Conservation (phyloP, 1,284 basidiomycete species). For the Salmacisia buchloeana region DNA sequence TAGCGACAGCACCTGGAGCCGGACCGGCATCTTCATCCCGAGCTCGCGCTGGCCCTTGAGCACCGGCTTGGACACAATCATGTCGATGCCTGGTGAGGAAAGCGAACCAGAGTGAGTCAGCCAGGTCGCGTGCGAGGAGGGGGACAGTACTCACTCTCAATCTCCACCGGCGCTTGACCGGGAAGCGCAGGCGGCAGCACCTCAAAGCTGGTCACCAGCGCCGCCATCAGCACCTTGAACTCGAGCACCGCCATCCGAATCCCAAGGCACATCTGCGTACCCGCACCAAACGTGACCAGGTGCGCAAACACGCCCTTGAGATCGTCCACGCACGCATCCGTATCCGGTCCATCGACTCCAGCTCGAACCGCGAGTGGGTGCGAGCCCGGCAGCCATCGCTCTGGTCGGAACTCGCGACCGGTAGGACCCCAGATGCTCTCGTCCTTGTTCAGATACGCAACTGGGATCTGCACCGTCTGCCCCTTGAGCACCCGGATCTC, state of each 20-base stretch:
- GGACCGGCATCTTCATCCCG: constrained; percentile 4
- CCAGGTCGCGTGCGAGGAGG: background rate
- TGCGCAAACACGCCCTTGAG: background rate
- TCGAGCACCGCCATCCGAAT: background rate
- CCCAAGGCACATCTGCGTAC: background rate
- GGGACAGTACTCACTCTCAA: background rate
- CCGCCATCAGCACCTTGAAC: background rate
- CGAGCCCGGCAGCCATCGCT: background rate
- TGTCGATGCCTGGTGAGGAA: background rate
- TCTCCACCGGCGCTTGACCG: background rate
- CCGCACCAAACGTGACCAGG: background rate
- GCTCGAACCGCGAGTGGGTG: too few species aligned
- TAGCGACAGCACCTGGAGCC: background rate
- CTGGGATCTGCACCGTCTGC: background rate
- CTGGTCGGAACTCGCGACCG: background rate
- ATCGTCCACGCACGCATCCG: background rate
- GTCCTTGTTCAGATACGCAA: background rate
- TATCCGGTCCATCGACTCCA: too few species aligned
- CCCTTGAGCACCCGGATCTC: background rate
- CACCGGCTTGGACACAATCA: background rate
- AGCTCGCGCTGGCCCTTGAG: background rate
- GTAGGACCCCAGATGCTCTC: background rate
- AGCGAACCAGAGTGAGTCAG: background rate
- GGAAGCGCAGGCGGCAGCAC: background rate
- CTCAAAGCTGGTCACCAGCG: background rate